Evolutionary conservation across 257 asterid species (phyloP), one percentile per base, ranked within the genome.

Genomic region (Mitragyna speciosa): DNA sequence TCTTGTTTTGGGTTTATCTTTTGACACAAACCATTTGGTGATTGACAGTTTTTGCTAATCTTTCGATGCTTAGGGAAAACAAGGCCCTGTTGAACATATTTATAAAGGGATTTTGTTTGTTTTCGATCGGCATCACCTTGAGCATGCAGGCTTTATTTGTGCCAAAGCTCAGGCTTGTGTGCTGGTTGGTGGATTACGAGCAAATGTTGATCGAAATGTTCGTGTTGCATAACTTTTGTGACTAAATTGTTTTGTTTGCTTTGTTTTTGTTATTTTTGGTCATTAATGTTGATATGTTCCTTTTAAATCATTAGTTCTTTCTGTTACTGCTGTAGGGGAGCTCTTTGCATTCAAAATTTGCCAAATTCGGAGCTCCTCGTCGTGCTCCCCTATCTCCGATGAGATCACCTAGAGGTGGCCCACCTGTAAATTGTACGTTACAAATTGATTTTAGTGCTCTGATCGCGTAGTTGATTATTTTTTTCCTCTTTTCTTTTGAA

Each of bases 101-200:
- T 90, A 78, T 81, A 91, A 78, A 79, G 96, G 98, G 73, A 85
- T 94, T 83, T 75, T 96, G 80, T 96, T 96, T 83, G 84, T 96
- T 68, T 89, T 88, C 83, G 97, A 94, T 80, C 90, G 97, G 5
- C 97, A 92, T 89, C 99, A 94, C 87, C 97, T 91, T 17, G 99
- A 96, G 90, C 99, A 96, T 83, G 97, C 97, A 82, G 98, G 97
- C 77, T 96, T 90, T 89, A 92, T 96, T 72, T 96, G 98, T 75
- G 98, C 92, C 73, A 96, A 92, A 87, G 80, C 97, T n/a, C 93
- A 91, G 75, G 89, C 91, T 72, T 94, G 99, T 85, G 83, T 87
- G 89, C 87, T 92, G 87, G 91, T 96, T 85, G 99, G 99, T 84
- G 99, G 99, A 80, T 90, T 97, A 67, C 92, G 95, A 10, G 83